These are phyloP conservation scores for Glonium stellatum DNA, from an alignment of 495 filamentous ascomycete species.

Conservation along the genomic window DNA sequence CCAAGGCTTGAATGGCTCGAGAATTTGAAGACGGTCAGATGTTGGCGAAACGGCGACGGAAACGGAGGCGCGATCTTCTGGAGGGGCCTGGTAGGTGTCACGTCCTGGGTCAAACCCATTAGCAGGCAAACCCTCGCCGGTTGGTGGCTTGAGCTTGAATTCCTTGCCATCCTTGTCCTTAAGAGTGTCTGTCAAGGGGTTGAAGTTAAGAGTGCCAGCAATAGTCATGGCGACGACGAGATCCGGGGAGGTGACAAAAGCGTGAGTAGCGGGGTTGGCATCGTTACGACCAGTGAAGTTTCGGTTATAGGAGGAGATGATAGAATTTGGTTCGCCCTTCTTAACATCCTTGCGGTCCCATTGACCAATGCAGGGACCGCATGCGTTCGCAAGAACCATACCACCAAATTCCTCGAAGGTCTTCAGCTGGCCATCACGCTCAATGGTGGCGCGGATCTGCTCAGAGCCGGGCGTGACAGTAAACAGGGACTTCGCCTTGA, in stretches of 20 bases:
- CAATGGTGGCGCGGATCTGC: slow-evolving; percentile 95
- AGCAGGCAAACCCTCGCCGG: slow-evolving; percentile 72
- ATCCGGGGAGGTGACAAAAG: slow-evolving; percentile 98
- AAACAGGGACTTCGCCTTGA: slow-evolving; percentile 92
- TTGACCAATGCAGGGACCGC: slow-evolving; percentile 75
- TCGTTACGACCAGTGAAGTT: slow-evolving; percentile 99
- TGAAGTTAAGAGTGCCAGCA: slow-evolving; percentile 90
- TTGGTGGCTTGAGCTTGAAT: slow-evolving; percentile 74
- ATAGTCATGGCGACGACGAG: slow-evolving; percentile 87
- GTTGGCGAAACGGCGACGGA: slow-evolving; percentile 77
- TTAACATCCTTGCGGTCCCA: slow-evolving; percentile 93
- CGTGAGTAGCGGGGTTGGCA: slow-evolving; percentile 96
- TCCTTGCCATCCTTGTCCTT: slow-evolving; percentile 98
- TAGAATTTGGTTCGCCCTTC: slow-evolving; percentile 96
- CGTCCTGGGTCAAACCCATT: slow-evolving; percentile 86
- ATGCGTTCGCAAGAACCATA: slow-evolving; percentile 93
- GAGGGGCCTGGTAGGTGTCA: slow-evolving; percentile 96
- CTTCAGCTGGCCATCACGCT: slow-evolving; percentile 87
- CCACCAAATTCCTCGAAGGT: slow-evolving; percentile 98
- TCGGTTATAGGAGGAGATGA: slow-evolving; percentile 94
- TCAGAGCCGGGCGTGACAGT: slow-evolving; percentile 95
- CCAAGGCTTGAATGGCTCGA: slow-evolving; percentile 81
- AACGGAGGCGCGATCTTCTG: slow-evolving; percentile 64
- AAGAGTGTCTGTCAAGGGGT: slow-evolving; percentile 87
- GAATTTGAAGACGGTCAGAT: slow-evolving; percentile 90